These are phyloP conservation scores for Cronartium quercuum DNA, from an alignment of 1,284 basidiomycete genomes.

Conservation along the genomic window DNA sequence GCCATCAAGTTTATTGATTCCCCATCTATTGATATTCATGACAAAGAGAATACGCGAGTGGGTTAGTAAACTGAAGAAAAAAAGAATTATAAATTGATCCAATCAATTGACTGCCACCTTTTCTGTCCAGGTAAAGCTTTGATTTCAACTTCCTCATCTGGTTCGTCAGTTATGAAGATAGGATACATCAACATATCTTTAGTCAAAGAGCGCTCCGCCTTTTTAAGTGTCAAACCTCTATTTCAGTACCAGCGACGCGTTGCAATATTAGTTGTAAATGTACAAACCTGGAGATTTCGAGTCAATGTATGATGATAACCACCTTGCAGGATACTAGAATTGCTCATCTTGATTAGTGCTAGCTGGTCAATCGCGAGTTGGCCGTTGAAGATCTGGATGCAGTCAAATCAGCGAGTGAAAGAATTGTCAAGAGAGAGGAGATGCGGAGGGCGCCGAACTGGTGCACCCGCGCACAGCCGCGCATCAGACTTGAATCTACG, in stretches of 20 bases:
- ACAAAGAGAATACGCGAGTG: background rate
- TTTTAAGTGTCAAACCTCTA: background rate
- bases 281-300: constrained; percentile 65
- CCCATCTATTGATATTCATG: constrained; percentile 58
- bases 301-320: constrained; percentile 84
- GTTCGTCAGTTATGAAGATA: constrained; percentile 90
- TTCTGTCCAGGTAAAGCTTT: constrained; percentile 73
- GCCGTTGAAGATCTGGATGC: background rate
- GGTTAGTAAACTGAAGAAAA: background rate
- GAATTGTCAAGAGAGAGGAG: no score
- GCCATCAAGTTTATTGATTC: constrained; percentile 78
- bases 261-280: background rate
- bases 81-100: background rate
- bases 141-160: constrained; percentile 71
- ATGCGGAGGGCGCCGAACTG: no score
- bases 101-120: constrained; percentile 48
- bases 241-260: background rate
- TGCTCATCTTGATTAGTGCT: background rate
- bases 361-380: background rate
- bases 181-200: constrained; percentile 97
- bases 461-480: no score
- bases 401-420: no score
- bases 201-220: constrained; percentile 56
- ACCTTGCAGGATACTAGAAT: constrained; percentile 64
- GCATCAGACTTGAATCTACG: no score